Conservation (phyloP, 768 basidiomycete genomes). For the Saitozyma podzolica region DNA sequence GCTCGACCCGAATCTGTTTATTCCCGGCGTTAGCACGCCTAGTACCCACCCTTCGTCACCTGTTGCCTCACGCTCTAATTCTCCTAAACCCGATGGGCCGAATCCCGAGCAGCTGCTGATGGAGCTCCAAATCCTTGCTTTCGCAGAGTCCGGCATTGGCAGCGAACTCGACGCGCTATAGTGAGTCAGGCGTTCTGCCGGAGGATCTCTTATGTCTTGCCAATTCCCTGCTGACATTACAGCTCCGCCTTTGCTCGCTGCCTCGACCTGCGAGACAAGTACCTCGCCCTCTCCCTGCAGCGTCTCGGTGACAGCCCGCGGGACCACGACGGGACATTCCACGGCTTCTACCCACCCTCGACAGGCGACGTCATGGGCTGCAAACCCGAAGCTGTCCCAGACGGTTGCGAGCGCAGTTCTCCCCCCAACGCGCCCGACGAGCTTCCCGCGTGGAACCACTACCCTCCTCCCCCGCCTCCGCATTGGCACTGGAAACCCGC, state of each 20-base stretch:
- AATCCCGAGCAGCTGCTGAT: slow-evolving; percentile 40
- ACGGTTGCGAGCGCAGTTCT: slow-evolving; percentile 32
- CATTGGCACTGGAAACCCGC: slow-evolving; percentile 81
- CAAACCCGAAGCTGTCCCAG: slow-evolving; percentile 62
- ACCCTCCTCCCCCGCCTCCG: slow-evolving; percentile 88
- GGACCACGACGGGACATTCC: slow-evolving; percentile 80
- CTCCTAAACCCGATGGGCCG: background rate
- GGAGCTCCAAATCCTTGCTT: slow-evolving; percentile 42
- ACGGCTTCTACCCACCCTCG: slow-evolving; percentile 63
- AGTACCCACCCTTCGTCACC: slow-evolving; percentile 2
- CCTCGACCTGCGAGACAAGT: slow-evolving; percentile 91
- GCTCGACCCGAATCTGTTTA: background rate
- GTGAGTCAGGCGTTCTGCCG: slow-evolving; percentile 43
- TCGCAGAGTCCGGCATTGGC: slow-evolving; percentile 52
- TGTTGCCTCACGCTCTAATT: slow-evolving; percentile 7
- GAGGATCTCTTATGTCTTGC: background rate
- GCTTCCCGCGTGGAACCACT: slow-evolving; percentile 76
- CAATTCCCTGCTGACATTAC: background rate
- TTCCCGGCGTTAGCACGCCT: background rate
- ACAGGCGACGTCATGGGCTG: slow-evolving; percentile 66
- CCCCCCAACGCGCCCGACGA: slow-evolving; percentile 2
- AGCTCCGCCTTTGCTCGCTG: slow-evolving; percentile 71
- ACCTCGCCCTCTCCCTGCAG: slow-evolving; percentile 82
- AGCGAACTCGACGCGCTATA: slow-evolving; percentile 52
- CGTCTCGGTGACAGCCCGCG: slow-evolving; percentile 91